Evolutionary conservation across 441 rosid species (phyloP).

Genomic region (Croton laevigatus): DNA sequence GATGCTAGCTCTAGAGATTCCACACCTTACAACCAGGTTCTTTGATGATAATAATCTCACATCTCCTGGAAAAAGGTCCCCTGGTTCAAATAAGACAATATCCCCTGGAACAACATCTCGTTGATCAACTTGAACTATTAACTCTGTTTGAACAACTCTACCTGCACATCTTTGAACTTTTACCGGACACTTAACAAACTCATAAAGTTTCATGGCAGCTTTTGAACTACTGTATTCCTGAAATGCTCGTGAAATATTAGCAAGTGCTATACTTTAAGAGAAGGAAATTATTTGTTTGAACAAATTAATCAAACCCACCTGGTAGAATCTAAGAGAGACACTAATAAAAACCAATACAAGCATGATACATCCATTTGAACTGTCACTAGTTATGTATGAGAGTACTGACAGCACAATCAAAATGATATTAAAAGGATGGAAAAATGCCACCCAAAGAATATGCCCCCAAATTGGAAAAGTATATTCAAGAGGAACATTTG

Average conservation of each 20-base stretch:
- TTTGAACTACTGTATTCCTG: conserved; percentile 72
- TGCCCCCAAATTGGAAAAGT: conserved; percentile 59
- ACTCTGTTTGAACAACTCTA: conserved; percentile 62
- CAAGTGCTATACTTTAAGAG: conserved; percentile 2
- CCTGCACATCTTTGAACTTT: conserved; percentile 84
- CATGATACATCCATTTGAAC: conserved; percentile 65
- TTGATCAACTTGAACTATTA: conserved; percentile 66
- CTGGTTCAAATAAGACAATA: conserved; percentile 64
- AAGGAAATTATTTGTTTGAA: neutral
- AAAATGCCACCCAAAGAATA: conserved; percentile 63
- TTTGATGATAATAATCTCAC: conserved; percentile 63
- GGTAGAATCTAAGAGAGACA: conserved; percentile 61
- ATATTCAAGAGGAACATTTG: conserved; percentile 51
- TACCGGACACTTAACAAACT: conserved; percentile 53
- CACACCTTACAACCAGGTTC: conserved; percentile 65
- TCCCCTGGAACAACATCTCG: conserved; percentile 78
- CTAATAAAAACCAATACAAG: conserved; percentile 60
- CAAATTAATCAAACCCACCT: conserved; percentile 31
- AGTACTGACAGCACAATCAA: conserved; percentile 55
- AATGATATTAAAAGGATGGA: conserved; percentile 73
- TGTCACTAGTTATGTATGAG: conserved; percentile 62
- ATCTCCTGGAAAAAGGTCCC: conserved; percentile 78
- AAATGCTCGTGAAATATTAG: conserved; percentile 7
- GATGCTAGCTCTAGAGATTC: conserved; percentile 7
- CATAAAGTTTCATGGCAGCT: conserved; percentile 75